Conservation (phyloP, 208 protist species). For the Blastocrithidia nonstop region DNA sequence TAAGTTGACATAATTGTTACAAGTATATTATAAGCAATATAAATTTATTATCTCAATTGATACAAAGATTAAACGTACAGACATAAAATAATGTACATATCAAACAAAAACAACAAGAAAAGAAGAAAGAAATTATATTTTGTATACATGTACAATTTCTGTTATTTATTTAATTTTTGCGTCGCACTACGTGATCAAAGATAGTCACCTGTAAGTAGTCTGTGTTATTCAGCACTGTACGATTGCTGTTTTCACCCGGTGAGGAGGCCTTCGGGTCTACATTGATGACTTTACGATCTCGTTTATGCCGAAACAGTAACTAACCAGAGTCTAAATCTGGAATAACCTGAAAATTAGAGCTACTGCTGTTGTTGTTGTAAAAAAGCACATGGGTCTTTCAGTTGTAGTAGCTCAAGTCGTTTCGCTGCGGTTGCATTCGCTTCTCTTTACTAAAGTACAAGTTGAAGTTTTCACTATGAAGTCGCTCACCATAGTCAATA, state of each 20-base stretch:
- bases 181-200: constrained; percentile 83
- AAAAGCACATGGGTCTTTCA: constrained; percentile 94
- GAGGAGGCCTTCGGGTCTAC: constrained; percentile 88
- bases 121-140: too few species aligned
- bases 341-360: constrained; percentile 93
- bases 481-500: constrained; percentile 95
- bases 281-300: constrained; percentile 95
- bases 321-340: constrained; percentile 91
- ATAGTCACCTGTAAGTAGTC: constrained; percentile 93
- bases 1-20: too few species aligned
- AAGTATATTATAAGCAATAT: too few species aligned
- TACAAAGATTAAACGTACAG: too few species aligned
- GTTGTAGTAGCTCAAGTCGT: constrained; percentile 97
- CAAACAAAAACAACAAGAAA: too few species aligned
- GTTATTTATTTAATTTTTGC: constrained; percentile 89
- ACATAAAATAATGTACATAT: too few species aligned
- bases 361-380: constrained; percentile 87
- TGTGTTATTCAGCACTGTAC: constrained; percentile 83
- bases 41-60: too few species aligned
- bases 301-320: constrained; percentile 97
- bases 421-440: constrained; percentile 87
- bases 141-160: too few species aligned
- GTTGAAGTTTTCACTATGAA: constrained; percentile 91
- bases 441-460: constrained; percentile 84
- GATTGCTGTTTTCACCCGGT: constrained; percentile 88